A percentile compares a stretch with the other conserved stretches of the same genome.
phyloP scores from a whole-genome alignment of 495 filamentous ascomycete species.

The Letharia lupina region DNA sequence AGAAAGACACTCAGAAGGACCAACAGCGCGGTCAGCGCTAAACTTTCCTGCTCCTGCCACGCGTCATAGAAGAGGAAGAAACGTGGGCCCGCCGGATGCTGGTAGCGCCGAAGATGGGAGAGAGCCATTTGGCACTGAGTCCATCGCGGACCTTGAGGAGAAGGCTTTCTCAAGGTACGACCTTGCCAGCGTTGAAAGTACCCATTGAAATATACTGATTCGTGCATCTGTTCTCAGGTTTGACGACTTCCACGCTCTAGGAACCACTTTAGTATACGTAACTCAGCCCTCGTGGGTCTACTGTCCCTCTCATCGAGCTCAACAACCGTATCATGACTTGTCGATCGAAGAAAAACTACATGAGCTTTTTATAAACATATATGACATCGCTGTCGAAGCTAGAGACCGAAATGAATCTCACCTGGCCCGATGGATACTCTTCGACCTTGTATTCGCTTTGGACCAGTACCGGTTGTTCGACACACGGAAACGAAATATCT shows the following conservation, averaged over 20 bases:
- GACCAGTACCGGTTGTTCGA: background rate
- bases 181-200: background rate
- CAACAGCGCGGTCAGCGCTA: background rate
- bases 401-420: background rate
- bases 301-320: background rate
- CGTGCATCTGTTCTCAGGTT: background rate
- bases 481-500: background rate
- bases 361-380: background rate
- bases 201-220: background rate
- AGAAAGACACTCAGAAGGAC: background rate
- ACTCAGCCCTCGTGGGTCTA: background rate
- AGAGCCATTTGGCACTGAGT: background rate
- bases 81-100: background rate
- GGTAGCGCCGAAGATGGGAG: background rate
- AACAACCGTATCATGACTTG: background rate
- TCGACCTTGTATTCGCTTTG: background rate
- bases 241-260: background rate
- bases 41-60: background rate
- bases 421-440: background rate
- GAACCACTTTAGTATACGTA: background rate
- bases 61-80: background rate
- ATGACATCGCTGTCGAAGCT: background rate
- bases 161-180: conserved; percentile 3
- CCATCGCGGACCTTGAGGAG: background rate
- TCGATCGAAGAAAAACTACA: conserved; percentile 1